phyloP scores from a whole-genome alignment of 2,329 filamentous ascomycete species.

The Aspergillus sp. region DNA sequence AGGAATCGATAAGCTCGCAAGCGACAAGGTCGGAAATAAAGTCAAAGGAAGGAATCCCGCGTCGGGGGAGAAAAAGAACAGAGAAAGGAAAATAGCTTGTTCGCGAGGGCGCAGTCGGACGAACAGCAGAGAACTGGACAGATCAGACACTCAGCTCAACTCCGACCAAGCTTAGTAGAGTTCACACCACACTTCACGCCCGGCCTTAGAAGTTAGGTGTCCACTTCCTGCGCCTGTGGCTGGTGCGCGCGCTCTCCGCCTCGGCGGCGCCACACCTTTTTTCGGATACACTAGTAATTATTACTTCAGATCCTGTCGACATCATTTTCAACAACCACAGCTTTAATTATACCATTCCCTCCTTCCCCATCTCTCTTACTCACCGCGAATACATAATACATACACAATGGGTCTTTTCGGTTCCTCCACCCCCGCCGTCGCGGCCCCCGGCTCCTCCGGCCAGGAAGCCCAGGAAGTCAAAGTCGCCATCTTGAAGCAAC shows the following conservation, averaged over 20 bases:
- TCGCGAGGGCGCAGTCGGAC: not conserved
- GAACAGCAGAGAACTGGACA: slow-evolving; percentile 14
- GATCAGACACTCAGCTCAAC: slow-evolving; percentile 7
- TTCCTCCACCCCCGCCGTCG: slow-evolving; percentile 31
- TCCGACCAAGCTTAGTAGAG: not conserved
- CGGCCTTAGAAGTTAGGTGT: slow-evolving; percentile 21
- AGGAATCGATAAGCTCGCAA: not conserved
- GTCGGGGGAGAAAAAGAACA: slow-evolving; percentile 1
- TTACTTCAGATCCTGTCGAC: slow-evolving; percentile 11
- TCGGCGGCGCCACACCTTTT: slow-evolving; percentile 1
- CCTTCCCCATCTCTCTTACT: not conserved
- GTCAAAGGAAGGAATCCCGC: slow-evolving; percentile 10
- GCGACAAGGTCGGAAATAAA: slow-evolving; percentile 6
- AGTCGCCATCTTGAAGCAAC: slow-evolving; percentile 63
- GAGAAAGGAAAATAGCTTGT: not conserved
- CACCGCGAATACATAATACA: not conserved
- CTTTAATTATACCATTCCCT: not conserved
- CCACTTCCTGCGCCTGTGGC: slow-evolving; percentile 23
- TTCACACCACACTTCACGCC: slow-evolving; percentile 1
- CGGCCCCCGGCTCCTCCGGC: slow-evolving; percentile 6
- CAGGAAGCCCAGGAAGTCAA: slow-evolving; percentile 38
- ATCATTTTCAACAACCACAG: not conserved
- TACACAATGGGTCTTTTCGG: slow-evolving; percentile 41
- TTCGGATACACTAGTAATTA: not conserved
- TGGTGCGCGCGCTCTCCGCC: slow-evolving; percentile 15